Percentiles rank a stretch among this genome's conserved stretches.
phyloP scores from a whole-genome alignment of 1,284 basidiomycete genomes.

The Ustanciosporium gigantosporum region DNA sequence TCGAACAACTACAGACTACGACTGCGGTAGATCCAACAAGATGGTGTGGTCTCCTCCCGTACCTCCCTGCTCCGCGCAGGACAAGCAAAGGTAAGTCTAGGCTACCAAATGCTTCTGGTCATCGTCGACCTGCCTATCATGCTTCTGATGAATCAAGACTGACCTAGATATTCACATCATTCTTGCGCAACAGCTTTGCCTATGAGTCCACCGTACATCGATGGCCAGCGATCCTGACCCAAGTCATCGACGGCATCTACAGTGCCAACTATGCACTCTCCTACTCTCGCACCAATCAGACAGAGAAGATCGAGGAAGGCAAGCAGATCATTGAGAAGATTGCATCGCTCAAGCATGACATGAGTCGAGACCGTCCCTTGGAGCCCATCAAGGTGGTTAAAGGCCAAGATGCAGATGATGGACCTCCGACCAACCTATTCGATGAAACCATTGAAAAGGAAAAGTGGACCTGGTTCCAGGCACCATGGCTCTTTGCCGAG shows the following conservation, averaged over 20 bases:
- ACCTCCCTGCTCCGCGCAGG: constrained; percentile 26
- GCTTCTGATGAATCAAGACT: no score
- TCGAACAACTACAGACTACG: no score
- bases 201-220: constrained; percentile 69
- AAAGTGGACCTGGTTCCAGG: constrained; percentile 81
- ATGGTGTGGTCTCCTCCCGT: constrained; percentile 44
- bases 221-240: constrained; percentile 88
- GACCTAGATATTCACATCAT: not conserved
- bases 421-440: constrained; percentile 64
- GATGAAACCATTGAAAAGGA: constrained; percentile 36
- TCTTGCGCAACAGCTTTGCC: constrained; percentile 62
- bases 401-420: constrained; percentile 67
- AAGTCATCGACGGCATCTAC: constrained; percentile 74
- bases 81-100: constrained; percentile 35
- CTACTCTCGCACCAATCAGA: constrained; percentile 64
- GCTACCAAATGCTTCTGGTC: no score
- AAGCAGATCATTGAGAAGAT: constrained; percentile 78
- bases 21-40: not conserved
- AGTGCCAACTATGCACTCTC: constrained; percentile 61
- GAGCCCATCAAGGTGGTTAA: constrained; percentile 62
- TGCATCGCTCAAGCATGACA: constrained; percentile 83
- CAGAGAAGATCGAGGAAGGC: constrained; percentile 68
- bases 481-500: constrained; percentile 89
- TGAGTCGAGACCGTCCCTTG: constrained; percentile 77
- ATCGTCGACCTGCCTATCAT: no score